phyloP scores from a whole-genome alignment of 768 basidiomycete species.

The Tricholomella constricta region DNA sequence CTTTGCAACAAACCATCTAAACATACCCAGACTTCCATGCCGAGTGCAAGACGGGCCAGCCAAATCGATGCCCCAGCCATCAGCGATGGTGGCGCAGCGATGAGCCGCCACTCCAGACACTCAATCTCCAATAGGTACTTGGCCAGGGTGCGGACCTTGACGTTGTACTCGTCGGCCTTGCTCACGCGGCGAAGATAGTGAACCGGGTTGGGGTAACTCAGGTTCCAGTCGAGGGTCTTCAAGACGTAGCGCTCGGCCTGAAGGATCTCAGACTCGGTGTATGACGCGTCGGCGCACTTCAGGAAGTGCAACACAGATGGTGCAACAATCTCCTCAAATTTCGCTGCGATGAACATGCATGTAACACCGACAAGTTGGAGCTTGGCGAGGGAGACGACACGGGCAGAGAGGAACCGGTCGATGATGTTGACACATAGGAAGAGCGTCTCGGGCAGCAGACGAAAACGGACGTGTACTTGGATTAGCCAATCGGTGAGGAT shows the following conservation, averaged over 20 bases:
- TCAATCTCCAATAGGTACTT: conserved; percentile 95
- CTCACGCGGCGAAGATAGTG: conserved; percentile 90
- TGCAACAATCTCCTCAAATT: conserved; percentile 94
- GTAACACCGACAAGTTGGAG: conserved; percentile 95
- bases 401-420: conserved; percentile 76
- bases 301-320: conserved; percentile 91
- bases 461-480: conserved; percentile 92
- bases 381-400: conserved; percentile 85
- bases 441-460: conserved; percentile 90
- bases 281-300: conserved; percentile 80
- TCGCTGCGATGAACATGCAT: conserved; percentile 90
- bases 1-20: not conserved
- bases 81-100: conserved; percentile 80
- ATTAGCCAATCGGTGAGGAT: conserved; percentile 97
- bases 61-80: conserved; percentile 90
- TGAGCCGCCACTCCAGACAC: conserved; percentile 83
- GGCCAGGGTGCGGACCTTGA: conserved; percentile 86
- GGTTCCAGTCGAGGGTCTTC: conserved; percentile 90
- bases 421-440: conserved; percentile 95
- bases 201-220: conserved; percentile 93
- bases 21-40: conserved; percentile 86
- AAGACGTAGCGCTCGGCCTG: conserved; percentile 86
- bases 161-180: conserved; percentile 96
- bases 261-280: conserved; percentile 76
- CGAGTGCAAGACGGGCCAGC: conserved; percentile 83